Evolutionary conservation across 2,329 filamentous ascomycete genomes (phyloP).

Genomic region (Trichoderma oligosporum): DNA sequence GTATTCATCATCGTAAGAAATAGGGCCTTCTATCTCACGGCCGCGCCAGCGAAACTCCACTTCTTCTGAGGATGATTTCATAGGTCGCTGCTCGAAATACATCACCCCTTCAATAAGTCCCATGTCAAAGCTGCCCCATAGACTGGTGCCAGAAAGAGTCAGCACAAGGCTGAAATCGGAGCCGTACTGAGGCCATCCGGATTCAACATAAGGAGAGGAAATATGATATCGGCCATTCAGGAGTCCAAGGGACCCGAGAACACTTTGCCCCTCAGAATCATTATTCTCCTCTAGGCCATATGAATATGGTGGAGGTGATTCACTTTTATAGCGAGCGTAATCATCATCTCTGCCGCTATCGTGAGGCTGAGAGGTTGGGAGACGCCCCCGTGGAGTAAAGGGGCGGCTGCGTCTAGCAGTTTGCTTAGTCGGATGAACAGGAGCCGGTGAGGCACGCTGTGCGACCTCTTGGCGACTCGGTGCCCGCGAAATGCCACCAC

Average conservation of each 20-base stretch:
- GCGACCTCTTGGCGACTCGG: slow-evolving; percentile 2
- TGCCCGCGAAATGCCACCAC: slow-evolving; percentile 20
- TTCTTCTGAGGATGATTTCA: slow-evolving; percentile 27
- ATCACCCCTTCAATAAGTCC: slow-evolving; percentile 42
- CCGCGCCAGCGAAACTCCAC: slow-evolving; percentile 39
- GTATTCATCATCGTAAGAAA: slow-evolving; percentile 25
- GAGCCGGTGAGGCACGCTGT: background rate
- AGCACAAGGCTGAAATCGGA: slow-evolving; percentile 35
- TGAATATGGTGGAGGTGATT: slow-evolving; percentile 23
- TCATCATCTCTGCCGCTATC: background rate
- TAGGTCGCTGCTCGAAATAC: slow-evolving; percentile 37
- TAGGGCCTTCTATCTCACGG: slow-evolving; percentile 29
- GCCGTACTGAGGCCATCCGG: slow-evolving; percentile 27
- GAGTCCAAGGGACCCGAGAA: slow-evolving; percentile 32
- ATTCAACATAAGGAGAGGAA: slow-evolving; percentile 26
- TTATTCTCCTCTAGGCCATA: slow-evolving; percentile 10
- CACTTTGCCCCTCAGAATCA: background rate
- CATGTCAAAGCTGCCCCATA: slow-evolving; percentile 48
- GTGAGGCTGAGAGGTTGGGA: slow-evolving; percentile 14
- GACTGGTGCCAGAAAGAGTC: slow-evolving; percentile 35
- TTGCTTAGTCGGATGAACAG: slow-evolving; percentile 20
- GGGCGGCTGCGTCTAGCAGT: slow-evolving; percentile 29
- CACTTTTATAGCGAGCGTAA: slow-evolving; percentile 1
- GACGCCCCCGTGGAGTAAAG: slow-evolving; percentile 25
- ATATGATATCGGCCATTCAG: slow-evolving; percentile 47